Evolutionary conservation across 257 asterid species (phyloP).

Genomic region (Cruciata laevipes): DNA sequence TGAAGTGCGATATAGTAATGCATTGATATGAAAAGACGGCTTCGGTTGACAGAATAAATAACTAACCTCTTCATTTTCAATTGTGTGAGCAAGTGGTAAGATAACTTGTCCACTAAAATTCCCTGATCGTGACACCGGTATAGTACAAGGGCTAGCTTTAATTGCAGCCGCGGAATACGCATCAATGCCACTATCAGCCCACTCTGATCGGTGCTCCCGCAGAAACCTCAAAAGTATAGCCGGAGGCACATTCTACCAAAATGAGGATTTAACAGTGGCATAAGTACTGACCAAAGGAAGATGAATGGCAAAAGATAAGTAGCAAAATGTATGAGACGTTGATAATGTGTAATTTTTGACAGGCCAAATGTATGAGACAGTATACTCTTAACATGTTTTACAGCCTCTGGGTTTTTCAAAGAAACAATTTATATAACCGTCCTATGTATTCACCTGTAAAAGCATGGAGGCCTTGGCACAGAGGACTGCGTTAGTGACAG

Average conservation of each 20-base stretch:
- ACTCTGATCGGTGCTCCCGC: slow-evolving; percentile 92
- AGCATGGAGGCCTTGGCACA: slow-evolving; percentile 98
- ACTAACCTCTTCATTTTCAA: slow-evolving; percentile 93
- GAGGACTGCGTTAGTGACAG: slow-evolving; percentile 65
- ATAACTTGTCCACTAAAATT: slow-evolving; percentile 85
- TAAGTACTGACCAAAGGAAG: slow-evolving; percentile 4
- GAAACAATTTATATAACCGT: not conserved
- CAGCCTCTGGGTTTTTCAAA: not conserved
- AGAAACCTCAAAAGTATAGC: slow-evolving; percentile 79
- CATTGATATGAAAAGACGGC: not conserved
- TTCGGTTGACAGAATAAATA: not conserved
- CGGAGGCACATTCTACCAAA: slow-evolving; percentile 75
- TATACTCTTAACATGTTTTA: not conserved
- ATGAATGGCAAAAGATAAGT: not conserved
- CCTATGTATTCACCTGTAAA: slow-evolving; percentile 45
- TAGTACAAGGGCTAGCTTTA: slow-evolving; percentile 66
- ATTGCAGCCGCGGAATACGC: slow-evolving; percentile 89
- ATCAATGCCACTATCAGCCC: slow-evolving; percentile 94
- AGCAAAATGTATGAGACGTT: not conserved
- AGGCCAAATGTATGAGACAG: not conserved
- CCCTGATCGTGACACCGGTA: slow-evolving; percentile 72
- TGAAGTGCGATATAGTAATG: not conserved
- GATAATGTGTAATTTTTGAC: not conserved
- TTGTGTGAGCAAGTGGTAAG: slow-evolving; percentile 93
- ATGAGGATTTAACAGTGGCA: not conserved